Evolutionary conservation across 2,329 filamentous ascomycete genomes (phyloP).

Genomic region (Scedosporium apiospermum): DNA sequence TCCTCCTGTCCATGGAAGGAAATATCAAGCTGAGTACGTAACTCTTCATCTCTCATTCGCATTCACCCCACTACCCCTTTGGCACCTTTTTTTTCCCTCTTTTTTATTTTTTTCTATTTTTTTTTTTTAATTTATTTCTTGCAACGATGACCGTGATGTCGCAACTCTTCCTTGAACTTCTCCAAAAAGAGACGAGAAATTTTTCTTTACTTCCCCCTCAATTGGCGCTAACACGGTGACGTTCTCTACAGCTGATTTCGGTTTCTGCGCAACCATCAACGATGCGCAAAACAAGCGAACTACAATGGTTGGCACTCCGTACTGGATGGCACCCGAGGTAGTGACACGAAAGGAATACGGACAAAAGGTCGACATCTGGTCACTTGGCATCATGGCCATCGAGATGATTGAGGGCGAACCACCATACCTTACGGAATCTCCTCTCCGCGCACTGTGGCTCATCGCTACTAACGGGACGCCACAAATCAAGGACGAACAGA

Average conservation of each 20-base stretch:
- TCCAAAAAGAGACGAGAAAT: too few species aligned
- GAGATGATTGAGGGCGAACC: constrained; percentile 99
- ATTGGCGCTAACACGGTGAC: background rate
- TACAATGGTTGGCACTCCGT: constrained; percentile 97
- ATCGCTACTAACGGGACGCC: constrained; percentile 97
- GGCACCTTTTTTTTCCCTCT: background rate
- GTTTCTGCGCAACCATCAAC: constrained; percentile 97
- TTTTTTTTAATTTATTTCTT: too few species aligned
- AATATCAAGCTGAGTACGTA: constrained; percentile 91
- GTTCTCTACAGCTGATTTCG: constrained; percentile 72
- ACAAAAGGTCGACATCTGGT: constrained; percentile 98
- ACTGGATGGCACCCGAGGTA: constrained; percentile 99
- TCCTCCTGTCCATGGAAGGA: constrained; percentile 83
- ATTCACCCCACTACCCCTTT: background rate
- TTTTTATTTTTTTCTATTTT: background rate
- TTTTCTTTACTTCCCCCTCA: too few species aligned
- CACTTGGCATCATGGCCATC: constrained; percentile 96
- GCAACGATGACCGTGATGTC: too few species aligned
- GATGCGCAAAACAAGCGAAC: constrained; percentile 95
- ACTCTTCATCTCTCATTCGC: background rate
- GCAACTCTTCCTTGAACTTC: too few species aligned
- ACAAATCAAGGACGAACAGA: constrained; percentile 84
- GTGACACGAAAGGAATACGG: constrained; percentile 97
- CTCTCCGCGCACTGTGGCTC: constrained; percentile 82
- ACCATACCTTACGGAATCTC: constrained; percentile 91